phyloP scores from a whole-genome alignment of 768 basidiomycete species.

The Pleurotus sapidus region DNA sequence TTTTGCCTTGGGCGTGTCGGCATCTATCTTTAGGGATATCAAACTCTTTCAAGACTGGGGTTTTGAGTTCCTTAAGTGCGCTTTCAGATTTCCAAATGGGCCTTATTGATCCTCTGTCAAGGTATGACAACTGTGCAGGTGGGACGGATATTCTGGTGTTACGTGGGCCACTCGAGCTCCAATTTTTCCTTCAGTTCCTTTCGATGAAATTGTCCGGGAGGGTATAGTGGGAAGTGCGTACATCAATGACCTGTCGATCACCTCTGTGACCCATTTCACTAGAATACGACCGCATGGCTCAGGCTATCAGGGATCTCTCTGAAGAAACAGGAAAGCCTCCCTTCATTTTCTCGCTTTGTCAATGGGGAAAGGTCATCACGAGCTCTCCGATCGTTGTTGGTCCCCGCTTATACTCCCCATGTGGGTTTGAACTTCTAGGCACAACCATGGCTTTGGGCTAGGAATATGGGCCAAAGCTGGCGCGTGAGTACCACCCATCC shows the following conservation, averaged over 20 bases:
- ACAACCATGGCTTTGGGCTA: constrained; percentile 49
- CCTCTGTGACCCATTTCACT: background rate
- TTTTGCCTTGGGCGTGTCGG: background rate
- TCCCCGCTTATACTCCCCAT: background rate
- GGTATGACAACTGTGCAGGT: constrained; percentile 65
- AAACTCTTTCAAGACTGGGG: constrained; percentile 64
- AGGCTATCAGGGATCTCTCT: constrained; percentile 51
- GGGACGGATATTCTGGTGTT: constrained; percentile 9
- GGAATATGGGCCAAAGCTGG: constrained; percentile 60
- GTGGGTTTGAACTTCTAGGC: constrained; percentile 27
- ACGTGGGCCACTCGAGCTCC: background rate
- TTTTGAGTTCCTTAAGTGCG: constrained; percentile 63
- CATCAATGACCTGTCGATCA: background rate
- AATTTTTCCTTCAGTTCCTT: constrained; percentile 38
- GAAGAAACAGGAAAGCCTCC: constrained; percentile 48
- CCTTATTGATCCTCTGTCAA: constrained; percentile 15
- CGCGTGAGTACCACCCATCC: constrained; percentile 36
- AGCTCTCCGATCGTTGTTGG: no score
- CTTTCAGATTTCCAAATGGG: background rate
- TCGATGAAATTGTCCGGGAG: constrained; percentile 50
- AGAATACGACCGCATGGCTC: constrained; percentile 63
- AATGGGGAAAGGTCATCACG: constrained; percentile 60
- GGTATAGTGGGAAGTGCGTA: constrained; percentile 54
- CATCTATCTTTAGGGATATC: constrained; percentile 38
- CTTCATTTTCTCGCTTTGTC: constrained; percentile 58